Conservation (phyloP, 2,329 filamentous ascomycete genomes). For the Penicillium sp. region DNA sequence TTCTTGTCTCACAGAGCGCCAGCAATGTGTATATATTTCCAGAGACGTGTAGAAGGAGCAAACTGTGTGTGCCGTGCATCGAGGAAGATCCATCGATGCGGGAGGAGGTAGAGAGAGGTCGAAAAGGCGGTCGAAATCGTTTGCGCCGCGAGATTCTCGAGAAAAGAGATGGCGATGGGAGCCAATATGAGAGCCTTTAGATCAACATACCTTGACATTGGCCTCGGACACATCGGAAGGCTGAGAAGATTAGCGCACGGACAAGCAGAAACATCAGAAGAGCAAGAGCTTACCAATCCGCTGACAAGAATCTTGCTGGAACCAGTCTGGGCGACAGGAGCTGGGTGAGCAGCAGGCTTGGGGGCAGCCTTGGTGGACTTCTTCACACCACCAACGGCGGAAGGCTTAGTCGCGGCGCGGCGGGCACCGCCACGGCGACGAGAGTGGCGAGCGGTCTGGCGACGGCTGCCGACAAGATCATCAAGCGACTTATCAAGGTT, state of each 20-base stretch:
- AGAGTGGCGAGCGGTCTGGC: conserved; percentile 50
- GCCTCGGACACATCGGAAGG: conserved; percentile 93
- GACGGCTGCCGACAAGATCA: conserved; percentile 83
- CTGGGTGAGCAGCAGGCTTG: conserved; percentile 61
- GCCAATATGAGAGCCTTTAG: conserved; percentile 70
- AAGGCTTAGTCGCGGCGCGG: conserved; percentile 53
- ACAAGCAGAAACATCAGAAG: not conserved
- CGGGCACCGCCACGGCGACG: conserved; percentile 45
- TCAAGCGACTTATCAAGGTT: conserved; percentile 97
- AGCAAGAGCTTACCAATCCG: conserved; percentile 76
- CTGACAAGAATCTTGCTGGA: conserved; percentile 98
- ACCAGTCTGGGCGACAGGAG: conserved; percentile 59
- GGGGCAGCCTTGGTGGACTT: conserved; percentile 58
- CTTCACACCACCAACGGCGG: conserved; percentile 78
- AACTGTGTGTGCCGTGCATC: conserved; percentile 33
- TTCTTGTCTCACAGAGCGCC: conserved; percentile 41
- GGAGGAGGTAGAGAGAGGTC: conserved; percentile 25
- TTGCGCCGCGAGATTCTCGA: conserved; percentile 42
- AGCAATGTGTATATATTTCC: conserved; percentile 22
- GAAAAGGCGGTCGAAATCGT: conserved; percentile 34
- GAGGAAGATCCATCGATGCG: conserved; percentile 25
- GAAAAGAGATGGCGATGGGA: conserved; percentile 64
- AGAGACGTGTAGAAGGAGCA: conserved; percentile 36
- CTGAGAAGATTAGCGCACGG: conserved; percentile 57
- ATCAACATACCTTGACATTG: conserved; percentile 99